These are phyloP conservation scores for Dorcoceras hygrometricum DNA, from an alignment of 257 asterid species.

Conservation along the genomic window DNA sequence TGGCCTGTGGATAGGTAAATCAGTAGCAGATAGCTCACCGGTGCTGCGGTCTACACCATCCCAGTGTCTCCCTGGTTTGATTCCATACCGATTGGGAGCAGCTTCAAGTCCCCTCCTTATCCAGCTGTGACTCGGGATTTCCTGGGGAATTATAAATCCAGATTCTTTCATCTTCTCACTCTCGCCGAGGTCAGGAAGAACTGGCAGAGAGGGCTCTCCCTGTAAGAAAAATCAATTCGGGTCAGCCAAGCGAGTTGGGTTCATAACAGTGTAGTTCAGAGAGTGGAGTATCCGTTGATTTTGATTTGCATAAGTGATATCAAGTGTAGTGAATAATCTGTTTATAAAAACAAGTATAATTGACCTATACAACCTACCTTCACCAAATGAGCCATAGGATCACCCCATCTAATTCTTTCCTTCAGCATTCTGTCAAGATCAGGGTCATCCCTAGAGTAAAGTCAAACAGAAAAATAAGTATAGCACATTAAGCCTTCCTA, in stretches of 20 bases:
- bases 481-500: not conserved
- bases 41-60: conserved; percentile 90
- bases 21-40: conserved; percentile 38
- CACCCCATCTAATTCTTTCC: conserved; percentile 92
- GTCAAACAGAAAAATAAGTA: conserved; percentile 10
- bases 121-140: conserved; percentile 81
- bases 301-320: too few relatives aligned
- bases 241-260: not conserved
- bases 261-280: too few relatives aligned
- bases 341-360: not conserved
- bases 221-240: conserved; percentile 28
- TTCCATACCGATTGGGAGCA: conserved; percentile 78
- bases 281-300: too few relatives aligned
- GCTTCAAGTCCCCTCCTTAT: conserved; percentile 61
- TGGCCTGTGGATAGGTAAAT: not conserved
- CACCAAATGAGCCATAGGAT: conserved; percentile 93
- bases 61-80: conserved; percentile 95
- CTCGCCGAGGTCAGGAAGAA: conserved; percentile 62
- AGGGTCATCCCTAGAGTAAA: conserved; percentile 67
- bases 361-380: conserved; percentile 40
- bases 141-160: conserved; percentile 83
- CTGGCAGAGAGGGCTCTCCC: conserved; percentile 54
- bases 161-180: conserved; percentile 77
- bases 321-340: conserved; percentile 1
- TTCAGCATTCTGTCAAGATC: conserved; percentile 85